A percentile compares a stretch with the other conserved stretches of the same genome.
Evolutionary conservation across 257 asterid genomes (phyloP).

Genomic region (Solanum paucissectum): DNA sequence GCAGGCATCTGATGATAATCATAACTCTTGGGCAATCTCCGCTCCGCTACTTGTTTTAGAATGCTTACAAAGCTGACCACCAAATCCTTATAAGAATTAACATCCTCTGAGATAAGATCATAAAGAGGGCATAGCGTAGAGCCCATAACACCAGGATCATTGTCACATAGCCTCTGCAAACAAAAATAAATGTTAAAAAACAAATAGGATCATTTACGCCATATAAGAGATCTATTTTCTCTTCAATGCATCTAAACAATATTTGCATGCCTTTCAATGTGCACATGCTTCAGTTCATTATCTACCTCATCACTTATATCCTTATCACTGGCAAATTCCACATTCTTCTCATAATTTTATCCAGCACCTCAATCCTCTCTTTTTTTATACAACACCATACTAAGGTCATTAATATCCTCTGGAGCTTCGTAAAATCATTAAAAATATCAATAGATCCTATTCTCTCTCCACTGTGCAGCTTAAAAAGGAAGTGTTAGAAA

Average conservation of each 20-base stretch:
- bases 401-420: not conserved
- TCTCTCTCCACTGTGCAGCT: not conserved
- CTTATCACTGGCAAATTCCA: not conserved
- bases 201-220: not conserved
- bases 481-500: not conserved
- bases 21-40: slow-evolving; percentile 83
- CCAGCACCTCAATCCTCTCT: not conserved
- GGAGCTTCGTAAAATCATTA: not conserved
- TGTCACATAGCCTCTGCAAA: slow-evolving; percentile 85
- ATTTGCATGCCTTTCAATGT: not conserved
- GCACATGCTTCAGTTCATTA: not conserved
- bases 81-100: slow-evolving; percentile 69
- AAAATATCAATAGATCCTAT: not conserved
- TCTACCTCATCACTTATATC: not conserved
- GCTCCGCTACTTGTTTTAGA: slow-evolving; percentile 95
- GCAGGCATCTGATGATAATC: slow-evolving; percentile 99
- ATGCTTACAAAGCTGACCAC: slow-evolving; percentile 84
- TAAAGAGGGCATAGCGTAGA: slow-evolving; percentile 91
- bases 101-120: slow-evolving; percentile 71
- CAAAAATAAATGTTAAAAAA: not conserved
- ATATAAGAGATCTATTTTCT: not conserved
- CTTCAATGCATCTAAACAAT: not conserved
- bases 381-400: not conserved
- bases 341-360: not conserved
- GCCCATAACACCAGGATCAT: slow-evolving; percentile 99